phyloP scores from a whole-genome alignment of 2,329 filamentous ascomycete species.

The Sporothrix luriei region DNA sequence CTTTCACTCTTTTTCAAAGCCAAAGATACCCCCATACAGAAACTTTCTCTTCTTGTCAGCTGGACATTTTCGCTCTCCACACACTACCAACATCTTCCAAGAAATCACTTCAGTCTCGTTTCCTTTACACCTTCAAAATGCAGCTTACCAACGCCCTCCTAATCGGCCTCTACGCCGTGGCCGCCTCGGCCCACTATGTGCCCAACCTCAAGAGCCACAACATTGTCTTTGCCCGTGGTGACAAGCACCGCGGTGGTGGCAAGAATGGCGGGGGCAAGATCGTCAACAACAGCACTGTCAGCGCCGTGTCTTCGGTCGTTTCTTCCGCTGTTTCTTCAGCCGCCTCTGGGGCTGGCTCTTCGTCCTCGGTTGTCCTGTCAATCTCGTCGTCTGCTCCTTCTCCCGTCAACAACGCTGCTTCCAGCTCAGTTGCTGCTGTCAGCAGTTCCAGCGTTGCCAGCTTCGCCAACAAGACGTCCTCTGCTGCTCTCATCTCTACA shows the following conservation, averaged over 20 bases:
- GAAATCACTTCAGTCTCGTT: background rate
- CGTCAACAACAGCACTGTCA: slow-evolving; percentile 20
- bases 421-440: slow-evolving; percentile 3
- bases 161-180: slow-evolving; percentile 51
- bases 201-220: slow-evolving; percentile 44
- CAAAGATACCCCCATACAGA: slow-evolving; percentile 14
- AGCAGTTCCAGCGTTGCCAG: background rate
- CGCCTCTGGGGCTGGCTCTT: background rate
- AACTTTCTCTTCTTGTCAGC: slow-evolving; percentile 21
- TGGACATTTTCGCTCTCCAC: slow-evolving; percentile 9
- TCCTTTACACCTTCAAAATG: slow-evolving; percentile 47
- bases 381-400: background rate
- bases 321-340: background rate
- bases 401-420: slow-evolving; percentile 1
- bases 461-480: slow-evolving; percentile 17
- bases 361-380: slow-evolving; percentile 3
- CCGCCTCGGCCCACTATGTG: slow-evolving; percentile 48
- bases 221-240: slow-evolving; percentile 40
- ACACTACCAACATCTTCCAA: slow-evolving; percentile 1
- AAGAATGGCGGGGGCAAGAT: background rate
- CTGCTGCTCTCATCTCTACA: background rate
- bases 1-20: slow-evolving; percentile 18
- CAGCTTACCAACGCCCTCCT: slow-evolving; percentile 48
- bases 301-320: slow-evolving; percentile 1
- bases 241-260: slow-evolving; percentile 29